phyloP scores from a whole-genome alignment of 129 eudicot species.

The Pseudognaphalium luteoalbum region DNA sequence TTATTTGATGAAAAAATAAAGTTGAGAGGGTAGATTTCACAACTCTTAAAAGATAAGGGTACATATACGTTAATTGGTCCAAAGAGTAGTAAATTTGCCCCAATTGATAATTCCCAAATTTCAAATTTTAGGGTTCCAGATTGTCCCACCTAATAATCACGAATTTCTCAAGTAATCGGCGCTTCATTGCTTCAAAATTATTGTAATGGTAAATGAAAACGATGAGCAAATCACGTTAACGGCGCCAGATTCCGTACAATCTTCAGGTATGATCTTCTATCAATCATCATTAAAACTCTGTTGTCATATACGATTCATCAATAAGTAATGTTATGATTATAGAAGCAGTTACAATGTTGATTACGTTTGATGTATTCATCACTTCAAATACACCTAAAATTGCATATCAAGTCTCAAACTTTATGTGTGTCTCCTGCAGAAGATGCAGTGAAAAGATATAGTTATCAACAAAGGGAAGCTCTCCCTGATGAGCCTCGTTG shows the following conservation, averaged over 20 bases:
- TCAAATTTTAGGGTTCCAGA: slow-evolving; percentile 28
- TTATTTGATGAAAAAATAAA: background rate
- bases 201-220: slow-evolving; percentile 17
- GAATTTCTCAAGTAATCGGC: background rate
- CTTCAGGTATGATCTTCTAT: slow-evolving; percentile 29
- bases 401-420: background rate
- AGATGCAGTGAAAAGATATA: slow-evolving; percentile 71
- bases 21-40: background rate
- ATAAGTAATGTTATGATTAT: background rate
- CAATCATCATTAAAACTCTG: background rate
- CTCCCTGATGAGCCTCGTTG: slow-evolving; percentile 83
- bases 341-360: background rate
- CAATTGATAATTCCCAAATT: slow-evolving; percentile 12
- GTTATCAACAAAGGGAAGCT: slow-evolving; percentile 96
- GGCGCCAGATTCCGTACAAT: slow-evolving; percentile 17
- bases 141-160: background rate
- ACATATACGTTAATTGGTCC: background rate
- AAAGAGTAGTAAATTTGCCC: background rate
- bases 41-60: background rate
- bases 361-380: background rate
- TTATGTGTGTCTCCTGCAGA: slow-evolving; percentile 28
- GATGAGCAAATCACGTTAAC: slow-evolving; percentile 19
- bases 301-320: background rate
- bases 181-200: slow-evolving; percentile 12
- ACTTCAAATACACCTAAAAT: background rate